Percentiles rank a stretch among this genome's conserved stretches.
phyloP scores from a whole-genome alignment of 768 basidiomycete species.

The Mrakia frigida region DNA sequence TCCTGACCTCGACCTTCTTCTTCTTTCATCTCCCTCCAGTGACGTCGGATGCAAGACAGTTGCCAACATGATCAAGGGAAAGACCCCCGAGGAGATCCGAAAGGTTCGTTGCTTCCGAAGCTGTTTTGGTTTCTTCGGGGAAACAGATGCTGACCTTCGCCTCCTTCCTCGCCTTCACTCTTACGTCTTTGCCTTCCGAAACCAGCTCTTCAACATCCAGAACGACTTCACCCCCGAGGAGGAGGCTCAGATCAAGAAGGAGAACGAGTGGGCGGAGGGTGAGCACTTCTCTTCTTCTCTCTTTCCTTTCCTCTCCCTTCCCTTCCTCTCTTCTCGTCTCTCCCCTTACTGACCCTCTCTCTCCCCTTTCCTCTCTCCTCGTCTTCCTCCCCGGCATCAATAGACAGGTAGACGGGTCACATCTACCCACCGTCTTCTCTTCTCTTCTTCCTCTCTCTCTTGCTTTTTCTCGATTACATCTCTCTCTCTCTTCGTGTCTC shows the following conservation, averaged over 20 bases:
- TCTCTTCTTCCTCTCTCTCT: background rate
- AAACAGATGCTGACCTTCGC: background rate
- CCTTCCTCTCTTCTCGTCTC: background rate
- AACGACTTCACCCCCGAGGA: slow-evolving; percentile 99
- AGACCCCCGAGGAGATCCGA: slow-evolving; percentile 70
- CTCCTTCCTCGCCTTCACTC: background rate
- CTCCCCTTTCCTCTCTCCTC: background rate
- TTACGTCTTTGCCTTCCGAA: background rate
- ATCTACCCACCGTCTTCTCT: background rate
- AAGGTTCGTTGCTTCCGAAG: background rate
- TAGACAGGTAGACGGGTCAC: slow-evolving; percentile 13
- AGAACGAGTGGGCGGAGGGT: slow-evolving; percentile 62
- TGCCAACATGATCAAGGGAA: slow-evolving; percentile 99
- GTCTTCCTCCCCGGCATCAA: background rate
- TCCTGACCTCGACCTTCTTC: background rate
- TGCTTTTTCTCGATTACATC: too few species aligned
- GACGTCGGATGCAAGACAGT: slow-evolving; percentile 98
- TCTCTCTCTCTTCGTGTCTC: too few species aligned
- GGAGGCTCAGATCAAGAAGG: slow-evolving; percentile 99
- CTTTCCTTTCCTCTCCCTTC: background rate
- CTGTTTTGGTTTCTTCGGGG: background rate
- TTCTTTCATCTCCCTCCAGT: slow-evolving; percentile 46
- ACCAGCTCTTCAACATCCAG: slow-evolving; percentile 41
- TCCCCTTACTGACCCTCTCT: background rate
- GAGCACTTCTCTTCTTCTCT: background rate